These are phyloP conservation scores for Bipolaris oryzae DNA, from an alignment of 2,329 filamentous ascomycete species.

Conservation along the genomic window DNA sequence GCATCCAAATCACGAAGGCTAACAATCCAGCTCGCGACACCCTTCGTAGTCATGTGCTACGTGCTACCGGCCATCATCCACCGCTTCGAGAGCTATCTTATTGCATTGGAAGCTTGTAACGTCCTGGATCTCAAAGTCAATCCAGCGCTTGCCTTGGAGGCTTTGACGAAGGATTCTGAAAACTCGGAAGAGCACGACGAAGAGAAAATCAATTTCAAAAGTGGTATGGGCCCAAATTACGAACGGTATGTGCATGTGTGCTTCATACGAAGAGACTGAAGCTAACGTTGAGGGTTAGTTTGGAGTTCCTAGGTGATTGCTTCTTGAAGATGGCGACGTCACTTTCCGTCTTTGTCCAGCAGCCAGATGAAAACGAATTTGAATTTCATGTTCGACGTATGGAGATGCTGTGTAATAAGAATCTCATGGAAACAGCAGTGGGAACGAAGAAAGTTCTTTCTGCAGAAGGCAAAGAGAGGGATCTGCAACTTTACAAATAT, in stretches of 20 bases:
- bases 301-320: conserved; percentile 91
- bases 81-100: conserved; percentile 79
- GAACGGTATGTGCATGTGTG: conserved; percentile 61
- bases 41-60: conserved; percentile 74
- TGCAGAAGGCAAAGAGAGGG: conserved; percentile 46
- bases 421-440: conserved; percentile 76
- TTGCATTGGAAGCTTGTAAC: conserved; percentile 75
- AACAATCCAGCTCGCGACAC: conserved; percentile 65
- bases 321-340: conserved; percentile 97
- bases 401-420: conserved; percentile 88
- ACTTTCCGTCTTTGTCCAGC: conserved; percentile 78
- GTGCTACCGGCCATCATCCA: conserved; percentile 84
- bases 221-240: conserved; percentile 92
- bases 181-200: conserved; percentile 75
- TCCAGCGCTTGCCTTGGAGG: conserved; percentile 78
- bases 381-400: conserved; percentile 90
- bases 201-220: conserved; percentile 74
- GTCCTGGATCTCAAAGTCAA: conserved; percentile 68
- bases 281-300: conserved; percentile 24
- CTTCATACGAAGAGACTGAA: neutral
- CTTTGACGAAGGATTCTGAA: conserved; percentile 90
- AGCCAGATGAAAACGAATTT: conserved; percentile 80
- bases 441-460: conserved; percentile 44
- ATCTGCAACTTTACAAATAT: conserved; percentile 70
- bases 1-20: conserved; percentile 6